Base-by-base conservation (phyloP, 441 rosid genomes). In the Syzygium malaccense region DNA sequence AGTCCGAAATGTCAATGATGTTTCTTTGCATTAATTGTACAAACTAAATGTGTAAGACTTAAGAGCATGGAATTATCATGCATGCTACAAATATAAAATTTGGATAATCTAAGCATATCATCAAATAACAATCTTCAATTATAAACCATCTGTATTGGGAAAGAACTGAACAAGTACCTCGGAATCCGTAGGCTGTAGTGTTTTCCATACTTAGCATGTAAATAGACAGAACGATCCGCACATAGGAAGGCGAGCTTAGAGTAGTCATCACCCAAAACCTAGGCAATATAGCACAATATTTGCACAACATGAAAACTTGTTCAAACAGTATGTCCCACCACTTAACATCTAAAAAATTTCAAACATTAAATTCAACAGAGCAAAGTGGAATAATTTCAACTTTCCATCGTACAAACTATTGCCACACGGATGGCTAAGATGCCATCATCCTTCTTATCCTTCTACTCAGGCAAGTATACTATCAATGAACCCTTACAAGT, bases 181-280 rank as follows among this genome's bases (percentile, higher is more conserved):
- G 99, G 99, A 90, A 97, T 98, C 85, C 98, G 92, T 88, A 97
- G 92, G 88, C 87, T 93, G 91, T 95, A 91, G 91, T 97, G 98
- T 85, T 96, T 97, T 87, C 99, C 99, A 88, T 97, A 95, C 91
- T 96, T 98, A 87, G 99, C 99, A 89, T 97, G 99, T 83, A 98
- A 93, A 92, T 88, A 86, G 89, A 98, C 91, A 89, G 99, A 96
- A 45, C 99, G 98, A 94, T 98, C 99, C 87, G 98, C 94, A 88
- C 98, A 96, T 87, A 97, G 89, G 88, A 98, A 98, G 60, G 99
- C 99, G 88, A 98, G 97, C 94, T 98, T 98, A 57, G 99, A 96
- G 89, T 93, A 96, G 93, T 95, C 98, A 86, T 94, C 96, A 71
- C 90, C 96, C 96, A 96, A 92, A 80, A 98, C 92, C 99, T 96